These are phyloP conservation scores for Ogataea paraovalis DNA, from an alignment of 805 yeast species.

Conservation along the genomic window DNA sequence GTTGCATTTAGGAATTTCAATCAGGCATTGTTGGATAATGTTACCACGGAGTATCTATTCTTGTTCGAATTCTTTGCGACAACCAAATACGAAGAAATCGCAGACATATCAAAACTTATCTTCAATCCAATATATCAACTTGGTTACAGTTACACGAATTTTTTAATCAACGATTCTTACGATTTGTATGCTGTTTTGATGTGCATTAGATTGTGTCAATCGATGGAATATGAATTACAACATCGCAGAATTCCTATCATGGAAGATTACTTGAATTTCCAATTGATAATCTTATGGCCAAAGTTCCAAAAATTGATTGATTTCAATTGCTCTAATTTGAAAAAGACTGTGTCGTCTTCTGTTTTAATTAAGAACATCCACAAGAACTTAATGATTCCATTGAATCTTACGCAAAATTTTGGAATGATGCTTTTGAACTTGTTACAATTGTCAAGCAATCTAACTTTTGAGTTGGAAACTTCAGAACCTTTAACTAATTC, in stretches of 20 bases:
- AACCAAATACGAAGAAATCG: constrained; percentile 41
- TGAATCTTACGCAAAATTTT: constrained; percentile 73
- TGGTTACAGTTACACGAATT: constrained; percentile 46
- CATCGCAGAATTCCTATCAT: constrained; percentile 65
- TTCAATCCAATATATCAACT: constrained; percentile 50
- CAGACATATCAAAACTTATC: constrained; percentile 42
- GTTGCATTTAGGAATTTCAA: constrained; percentile 69
- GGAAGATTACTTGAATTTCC: constrained; percentile 65
- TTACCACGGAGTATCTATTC: constrained; percentile 71
- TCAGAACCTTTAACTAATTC: constrained; percentile 73
- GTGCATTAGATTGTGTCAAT: constrained; percentile 67
- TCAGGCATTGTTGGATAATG: constrained; percentile 70
- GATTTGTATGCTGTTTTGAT: constrained; percentile 80
- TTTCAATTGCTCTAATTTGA: constrained; percentile 68
- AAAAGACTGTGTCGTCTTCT: constrained; percentile 45
- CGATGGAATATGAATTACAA: constrained; percentile 60
- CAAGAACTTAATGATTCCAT: constrained; percentile 41
- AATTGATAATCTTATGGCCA: constrained; percentile 79
- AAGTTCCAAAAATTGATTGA: constrained; percentile 74
- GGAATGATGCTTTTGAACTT: constrained; percentile 70
- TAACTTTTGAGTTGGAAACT: constrained; percentile 31
- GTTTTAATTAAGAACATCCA: constrained; percentile 20
- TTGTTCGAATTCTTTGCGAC: constrained; percentile 65
- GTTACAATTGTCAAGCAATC: constrained; percentile 45
- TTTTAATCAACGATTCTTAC: constrained; percentile 38